These are phyloP conservation scores for Gremmenia infestans DNA, from an alignment of 2,329 filamentous ascomycete species.

Conservation along the genomic window DNA sequence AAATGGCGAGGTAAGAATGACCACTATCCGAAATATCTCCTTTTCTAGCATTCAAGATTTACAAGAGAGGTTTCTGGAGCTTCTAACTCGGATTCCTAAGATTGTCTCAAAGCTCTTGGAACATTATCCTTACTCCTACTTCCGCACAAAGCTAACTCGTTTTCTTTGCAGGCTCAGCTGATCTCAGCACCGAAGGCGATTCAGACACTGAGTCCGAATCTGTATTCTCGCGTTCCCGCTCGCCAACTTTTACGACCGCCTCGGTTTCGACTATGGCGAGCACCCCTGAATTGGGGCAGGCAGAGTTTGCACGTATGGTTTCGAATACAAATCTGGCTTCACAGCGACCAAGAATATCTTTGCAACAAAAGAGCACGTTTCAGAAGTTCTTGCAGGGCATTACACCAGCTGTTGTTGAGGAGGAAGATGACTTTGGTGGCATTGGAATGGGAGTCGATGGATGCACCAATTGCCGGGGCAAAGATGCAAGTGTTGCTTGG, in stretches of 20 bases:
- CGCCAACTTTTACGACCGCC: conserved; percentile 43
- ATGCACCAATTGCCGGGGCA: conserved; percentile 54
- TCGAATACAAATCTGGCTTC: conserved; percentile 15
- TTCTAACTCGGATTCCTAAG: too few species aligned
- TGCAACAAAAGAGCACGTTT: conserved; percentile 40
- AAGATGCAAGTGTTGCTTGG: conserved; percentile 57
- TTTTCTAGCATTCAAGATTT: too few species aligned
- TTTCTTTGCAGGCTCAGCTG: conserved; percentile 24
- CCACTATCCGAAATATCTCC: too few species aligned
- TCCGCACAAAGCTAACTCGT: too few species aligned
- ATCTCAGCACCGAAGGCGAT: conserved; percentile 50
- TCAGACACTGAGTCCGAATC: conserved; percentile 53
- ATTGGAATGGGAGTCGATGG: conserved; percentile 24
- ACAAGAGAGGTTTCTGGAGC: too few species aligned
- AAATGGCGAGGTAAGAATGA: conserved; percentile 2
- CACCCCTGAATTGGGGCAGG: conserved; percentile 20
- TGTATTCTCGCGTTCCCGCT: conserved; percentile 57
- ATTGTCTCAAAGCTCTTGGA: too few species aligned
- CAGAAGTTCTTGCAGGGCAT: conserved; percentile 45
- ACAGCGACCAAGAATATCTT: conserved; percentile 23
- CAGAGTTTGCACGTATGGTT: conserved; percentile 16
- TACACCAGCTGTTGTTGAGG: conserved; percentile 22
- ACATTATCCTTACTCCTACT: too few species aligned
- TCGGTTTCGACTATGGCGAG: conserved; percentile 13
- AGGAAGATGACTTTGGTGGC: conserved; percentile 15